Conservation (phyloP, 2,329 filamentous ascomycete species). For the Cladosporium sp. region DNA sequence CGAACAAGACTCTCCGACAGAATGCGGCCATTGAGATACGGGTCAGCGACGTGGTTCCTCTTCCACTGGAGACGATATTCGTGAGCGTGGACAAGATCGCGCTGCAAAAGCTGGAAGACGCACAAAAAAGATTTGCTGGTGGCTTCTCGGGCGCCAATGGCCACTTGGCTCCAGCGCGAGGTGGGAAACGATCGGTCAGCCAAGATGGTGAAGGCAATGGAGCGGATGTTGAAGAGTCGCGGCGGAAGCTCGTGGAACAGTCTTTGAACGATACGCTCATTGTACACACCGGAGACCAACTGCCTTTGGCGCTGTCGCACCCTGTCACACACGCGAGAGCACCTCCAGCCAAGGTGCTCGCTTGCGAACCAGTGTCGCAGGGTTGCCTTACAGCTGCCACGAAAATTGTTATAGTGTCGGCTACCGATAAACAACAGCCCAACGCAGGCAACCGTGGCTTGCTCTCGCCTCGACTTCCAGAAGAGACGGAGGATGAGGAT, state of each 20-base stretch:
- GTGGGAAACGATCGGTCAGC: slow-evolving; percentile 26
- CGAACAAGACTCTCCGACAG: slow-evolving; percentile 71
- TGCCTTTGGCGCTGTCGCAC: slow-evolving; percentile 79
- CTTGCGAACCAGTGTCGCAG: slow-evolving; percentile 94
- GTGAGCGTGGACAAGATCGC: slow-evolving; percentile 82
- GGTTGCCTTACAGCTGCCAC: slow-evolving; percentile 75
- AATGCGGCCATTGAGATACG: slow-evolving; percentile 81
- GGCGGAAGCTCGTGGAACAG: slow-evolving; percentile 58
- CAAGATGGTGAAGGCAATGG: slow-evolving; percentile 21
- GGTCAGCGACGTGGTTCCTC: slow-evolving; percentile 74
- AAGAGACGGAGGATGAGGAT: slow-evolving; percentile 60
- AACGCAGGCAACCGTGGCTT: slow-evolving; percentile 28
- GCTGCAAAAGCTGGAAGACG: slow-evolving; percentile 75
- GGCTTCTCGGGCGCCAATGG: slow-evolving; percentile 48
- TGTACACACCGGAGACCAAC: slow-evolving; percentile 78
- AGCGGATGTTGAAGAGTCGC: slow-evolving; percentile 24
- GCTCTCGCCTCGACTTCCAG: slow-evolving; percentile 34
- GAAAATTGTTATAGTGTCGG: slow-evolving; percentile 76
- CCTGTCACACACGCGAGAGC: slow-evolving; percentile 82
- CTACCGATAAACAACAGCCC: slow-evolving; percentile 59
- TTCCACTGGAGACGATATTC: slow-evolving; percentile 81
- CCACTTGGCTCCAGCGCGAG: slow-evolving; percentile 23
- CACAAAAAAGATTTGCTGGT: slow-evolving; percentile 78
- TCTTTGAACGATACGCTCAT: slow-evolving; percentile 72
- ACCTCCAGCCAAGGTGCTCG: slow-evolving; percentile 80